Conservation (phyloP, 495 filamentous ascomycete species). For the Hypoxylon cercidicola region DNA sequence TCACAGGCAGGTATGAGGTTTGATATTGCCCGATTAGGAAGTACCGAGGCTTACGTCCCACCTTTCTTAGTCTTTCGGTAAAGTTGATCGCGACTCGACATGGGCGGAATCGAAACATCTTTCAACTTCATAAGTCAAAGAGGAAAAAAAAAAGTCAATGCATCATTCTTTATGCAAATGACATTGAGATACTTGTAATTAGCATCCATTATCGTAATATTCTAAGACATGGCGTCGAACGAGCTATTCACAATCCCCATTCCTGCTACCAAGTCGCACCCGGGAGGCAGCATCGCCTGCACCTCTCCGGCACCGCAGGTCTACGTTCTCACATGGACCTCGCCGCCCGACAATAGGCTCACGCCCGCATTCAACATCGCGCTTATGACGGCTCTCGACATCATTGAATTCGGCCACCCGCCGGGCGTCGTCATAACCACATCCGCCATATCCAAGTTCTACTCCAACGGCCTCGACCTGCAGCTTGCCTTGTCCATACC, state of each 20-base stretch:
- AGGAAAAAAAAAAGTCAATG: background rate
- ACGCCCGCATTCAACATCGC: conserved; percentile 72
- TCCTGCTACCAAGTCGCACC: conserved; percentile 38
- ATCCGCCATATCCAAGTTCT: conserved; percentile 79
- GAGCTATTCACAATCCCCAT: conserved; percentile 58
- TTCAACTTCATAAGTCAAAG: no score
- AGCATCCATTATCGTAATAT: background rate
- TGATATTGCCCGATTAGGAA: conserved; percentile 5
- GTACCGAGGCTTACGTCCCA: conserved; percentile 20
- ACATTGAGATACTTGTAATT: no score
- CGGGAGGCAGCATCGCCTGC: conserved; percentile 53
- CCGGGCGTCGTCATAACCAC: conserved; percentile 80
- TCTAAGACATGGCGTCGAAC: conserved; percentile 17
- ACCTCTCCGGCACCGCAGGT: conserved; percentile 65
- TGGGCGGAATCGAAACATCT: no score
- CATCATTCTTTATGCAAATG: no score
- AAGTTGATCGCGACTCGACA: no score
- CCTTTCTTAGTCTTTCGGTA: no score
- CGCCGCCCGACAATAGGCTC: conserved; percentile 79
- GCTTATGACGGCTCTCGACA: conserved; percentile 74
- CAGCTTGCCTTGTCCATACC: conserved; percentile 60
- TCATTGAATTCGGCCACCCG: conserved; percentile 71
- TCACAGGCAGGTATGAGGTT: no score
- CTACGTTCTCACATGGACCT: conserved; percentile 79
- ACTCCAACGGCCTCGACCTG: conserved; percentile 81